These are phyloP conservation scores for Oropetium thomaeum DNA, from an alignment of 176 grass and related monocot genomes.

Conservation along the genomic window DNA sequence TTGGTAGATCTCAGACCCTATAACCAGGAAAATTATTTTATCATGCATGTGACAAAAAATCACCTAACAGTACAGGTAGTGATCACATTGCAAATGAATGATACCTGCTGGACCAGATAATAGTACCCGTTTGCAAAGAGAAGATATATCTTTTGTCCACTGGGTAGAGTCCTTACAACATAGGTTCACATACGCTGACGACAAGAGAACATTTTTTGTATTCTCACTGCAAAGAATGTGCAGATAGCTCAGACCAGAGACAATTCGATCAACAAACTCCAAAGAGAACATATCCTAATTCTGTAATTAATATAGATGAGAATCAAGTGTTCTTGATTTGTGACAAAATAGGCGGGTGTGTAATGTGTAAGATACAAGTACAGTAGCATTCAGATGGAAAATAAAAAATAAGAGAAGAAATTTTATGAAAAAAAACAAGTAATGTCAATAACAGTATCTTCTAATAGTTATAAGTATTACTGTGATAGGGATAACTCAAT, in stretches of 20 bases:
- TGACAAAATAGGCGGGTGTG: neutral
- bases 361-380: neutral
- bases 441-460: too few species aligned
- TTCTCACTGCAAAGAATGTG: constrained; percentile 65
- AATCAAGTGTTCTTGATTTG: neutral
- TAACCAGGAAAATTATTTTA: constrained; percentile 26
- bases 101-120: constrained; percentile 95
- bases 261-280: neutral
- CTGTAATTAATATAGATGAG: neutral
- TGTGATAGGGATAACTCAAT: too few species aligned
- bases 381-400: neutral
- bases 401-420: neutral
- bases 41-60: constrained; percentile 14
- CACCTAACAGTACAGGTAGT: neutral
- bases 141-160: constrained; percentile 81
- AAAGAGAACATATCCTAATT: neutral
- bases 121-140: constrained; percentile 76
- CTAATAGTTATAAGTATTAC: neutral
- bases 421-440: neutral
- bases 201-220: constrained; percentile 71
- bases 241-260: constrained; percentile 34
- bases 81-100: constrained; percentile 12
- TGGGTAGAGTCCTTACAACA: constrained; percentile 71
- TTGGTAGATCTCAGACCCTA: constrained; percentile 97
- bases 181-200: constrained; percentile 85